Conservation (phyloP, 129 eudicot species). For the Flaveria sonorensis region DNA sequence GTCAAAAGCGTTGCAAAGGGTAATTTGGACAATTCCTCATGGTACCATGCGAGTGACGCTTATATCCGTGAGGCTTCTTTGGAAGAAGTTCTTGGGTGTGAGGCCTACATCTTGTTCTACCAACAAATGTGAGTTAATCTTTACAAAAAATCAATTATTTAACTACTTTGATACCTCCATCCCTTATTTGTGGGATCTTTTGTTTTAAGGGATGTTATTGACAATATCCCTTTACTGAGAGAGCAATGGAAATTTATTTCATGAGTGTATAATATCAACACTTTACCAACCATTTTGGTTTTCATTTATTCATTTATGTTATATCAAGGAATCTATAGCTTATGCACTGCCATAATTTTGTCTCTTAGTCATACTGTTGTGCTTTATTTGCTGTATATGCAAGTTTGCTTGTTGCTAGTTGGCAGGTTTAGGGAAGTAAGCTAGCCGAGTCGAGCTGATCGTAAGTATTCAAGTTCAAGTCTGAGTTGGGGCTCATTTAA, state of each 20-base stretch:
- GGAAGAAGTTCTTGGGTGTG: conserved; percentile 71
- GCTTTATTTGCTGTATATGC: too few relatives aligned
- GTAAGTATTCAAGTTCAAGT: too few relatives aligned
- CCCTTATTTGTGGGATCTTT: conserved; percentile 19
- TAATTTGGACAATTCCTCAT: conserved; percentile 30
- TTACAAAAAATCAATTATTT: neutral
- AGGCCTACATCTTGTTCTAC: conserved; percentile 89
- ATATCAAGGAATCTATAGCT: conserved; percentile 17
- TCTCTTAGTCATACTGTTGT: too few relatives aligned
- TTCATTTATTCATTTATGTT: neutral
- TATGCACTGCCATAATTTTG: neutral
- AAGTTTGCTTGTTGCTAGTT: too few relatives aligned
- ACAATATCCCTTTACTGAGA: conserved; percentile 21
- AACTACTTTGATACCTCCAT: conserved; percentile 16
- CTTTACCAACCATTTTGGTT: conserved; percentile 19
- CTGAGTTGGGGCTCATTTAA: neutral
- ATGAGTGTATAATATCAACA: conserved; percentile 40
- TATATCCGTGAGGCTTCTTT: conserved; percentile 58
- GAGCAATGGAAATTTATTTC: conserved; percentile 29
- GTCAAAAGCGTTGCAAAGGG: conserved; percentile 53
- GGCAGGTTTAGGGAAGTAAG: too few relatives aligned
- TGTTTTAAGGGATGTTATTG: conserved; percentile 24
- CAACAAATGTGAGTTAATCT: conserved; percentile 48
- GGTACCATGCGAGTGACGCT: conserved; percentile 90
- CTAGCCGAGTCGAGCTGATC: too few relatives aligned